Conservation (phyloP, 139 green algal genomes). For the Picochlorum costavermella region DNA sequence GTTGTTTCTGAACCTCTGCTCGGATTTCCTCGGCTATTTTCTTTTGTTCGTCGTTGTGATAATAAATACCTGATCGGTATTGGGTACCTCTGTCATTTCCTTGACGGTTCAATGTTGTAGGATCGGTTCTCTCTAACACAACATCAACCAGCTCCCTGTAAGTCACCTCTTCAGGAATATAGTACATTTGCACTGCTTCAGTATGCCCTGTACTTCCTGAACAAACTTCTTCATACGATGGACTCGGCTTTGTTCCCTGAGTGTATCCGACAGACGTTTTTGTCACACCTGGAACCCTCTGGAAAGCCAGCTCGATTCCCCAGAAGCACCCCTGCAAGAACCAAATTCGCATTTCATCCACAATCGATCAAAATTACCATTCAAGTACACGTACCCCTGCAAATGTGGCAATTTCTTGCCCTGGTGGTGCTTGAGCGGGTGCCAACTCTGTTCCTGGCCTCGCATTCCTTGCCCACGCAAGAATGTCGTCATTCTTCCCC, state of each 20-base stretch:
- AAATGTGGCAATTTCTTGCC: constrained; percentile 50
- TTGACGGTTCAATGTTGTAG: constrained; percentile 67
- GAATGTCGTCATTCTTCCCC: constrained; percentile 38
- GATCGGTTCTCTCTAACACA: constrained; percentile 65
- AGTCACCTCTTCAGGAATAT: constrained; percentile 53
- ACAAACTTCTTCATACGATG: constrained; percentile 80
- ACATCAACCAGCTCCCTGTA: constrained; percentile 62
- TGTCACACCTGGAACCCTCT: constrained; percentile 64
- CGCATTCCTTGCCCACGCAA: constrained; percentile 29
- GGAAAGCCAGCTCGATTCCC: constrained; percentile 64
- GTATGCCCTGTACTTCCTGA: constrained; percentile 70
- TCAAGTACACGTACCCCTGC: constrained; percentile 19
- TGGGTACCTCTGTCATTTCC: constrained; percentile 69
- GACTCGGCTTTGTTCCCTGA: constrained; percentile 37
- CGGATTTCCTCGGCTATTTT: constrained; percentile 1
- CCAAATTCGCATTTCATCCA: background rate
- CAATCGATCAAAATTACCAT: constrained; percentile 1
- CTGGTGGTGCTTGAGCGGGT: constrained; percentile 34
- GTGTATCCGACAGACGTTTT: constrained; percentile 69
- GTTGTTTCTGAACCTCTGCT: constrained; percentile 16
- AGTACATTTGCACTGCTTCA: constrained; percentile 61
- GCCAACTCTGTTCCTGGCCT: constrained; percentile 38
- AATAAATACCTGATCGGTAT: constrained; percentile 78
- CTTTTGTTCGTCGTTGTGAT: constrained; percentile 59
- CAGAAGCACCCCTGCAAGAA: constrained; percentile 72